A percentile compares a stretch with the other conserved stretches of the same genome.
Evolutionary conservation across 768 basidiomycete species (phyloP).

Genomic region (Rhizopogon sp.): DNA sequence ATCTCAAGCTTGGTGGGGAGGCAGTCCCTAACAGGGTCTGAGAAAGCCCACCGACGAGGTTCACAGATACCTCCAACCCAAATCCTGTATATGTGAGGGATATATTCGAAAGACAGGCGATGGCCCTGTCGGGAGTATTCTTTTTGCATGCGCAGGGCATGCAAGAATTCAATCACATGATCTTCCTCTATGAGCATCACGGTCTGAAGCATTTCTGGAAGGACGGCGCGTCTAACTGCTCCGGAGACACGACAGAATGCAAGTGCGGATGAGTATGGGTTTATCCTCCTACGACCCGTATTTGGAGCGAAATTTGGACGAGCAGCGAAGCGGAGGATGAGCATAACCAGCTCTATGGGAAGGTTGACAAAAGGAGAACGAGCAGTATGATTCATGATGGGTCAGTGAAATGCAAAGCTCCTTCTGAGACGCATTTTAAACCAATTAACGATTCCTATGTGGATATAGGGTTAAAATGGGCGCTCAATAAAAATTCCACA

Average conservation of each 20-base stretch:
- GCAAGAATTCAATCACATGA: constrained; percentile 18
- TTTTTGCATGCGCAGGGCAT: constrained; percentile 24
- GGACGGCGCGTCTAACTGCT: constrained; percentile 25
- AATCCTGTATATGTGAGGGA: constrained; percentile 25
- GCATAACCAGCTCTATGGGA: too few species aligned
- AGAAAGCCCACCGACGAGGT: constrained; percentile 1
- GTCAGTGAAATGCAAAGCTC: too few species aligned
- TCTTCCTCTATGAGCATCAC: constrained; percentile 23
- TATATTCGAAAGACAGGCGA: constrained; percentile 29
- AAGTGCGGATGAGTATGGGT: constrained; percentile 19
- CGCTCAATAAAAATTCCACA: too few species aligned
- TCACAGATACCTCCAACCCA: constrained; percentile 30
- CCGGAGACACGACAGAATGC: constrained; percentile 30
- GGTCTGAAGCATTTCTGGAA: constrained; percentile 35
- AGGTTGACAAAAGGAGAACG: too few species aligned
- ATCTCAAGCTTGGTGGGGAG: constrained; percentile 6
- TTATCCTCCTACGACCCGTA: not conserved
- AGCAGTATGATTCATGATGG: too few species aligned
- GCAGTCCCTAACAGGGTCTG: not conserved
- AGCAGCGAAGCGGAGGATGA: too few species aligned
- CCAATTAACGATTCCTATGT: too few species aligned
- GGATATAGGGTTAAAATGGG: too few species aligned
- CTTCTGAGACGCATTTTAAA: too few species aligned
- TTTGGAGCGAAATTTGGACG: too few species aligned
- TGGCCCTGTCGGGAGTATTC: constrained; percentile 6